phyloP scores from a whole-genome alignment of 805 yeast genomes.

The Tetrapisispora pingtungensis region DNA sequence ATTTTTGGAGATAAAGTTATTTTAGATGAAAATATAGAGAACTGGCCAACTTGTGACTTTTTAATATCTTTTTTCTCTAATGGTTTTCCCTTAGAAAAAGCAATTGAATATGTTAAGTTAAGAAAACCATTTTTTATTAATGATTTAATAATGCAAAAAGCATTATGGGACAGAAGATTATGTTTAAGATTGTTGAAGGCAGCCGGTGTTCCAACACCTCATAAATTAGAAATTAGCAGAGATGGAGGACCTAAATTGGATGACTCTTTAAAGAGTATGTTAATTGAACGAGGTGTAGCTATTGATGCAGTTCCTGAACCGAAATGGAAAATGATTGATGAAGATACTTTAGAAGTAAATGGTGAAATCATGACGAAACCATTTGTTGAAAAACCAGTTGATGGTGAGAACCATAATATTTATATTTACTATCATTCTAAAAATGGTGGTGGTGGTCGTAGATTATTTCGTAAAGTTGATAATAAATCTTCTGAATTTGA shows the following conservation, averaged over 20 bases:
- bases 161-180: constrained; percentile 93
- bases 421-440: constrained; percentile 80
- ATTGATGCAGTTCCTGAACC: constrained; percentile 47
- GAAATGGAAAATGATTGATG: constrained; percentile 77
- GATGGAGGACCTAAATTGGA: constrained; percentile 94
- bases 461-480: constrained; percentile 90
- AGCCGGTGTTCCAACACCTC: constrained; percentile 83
- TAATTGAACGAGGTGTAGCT: constrained; percentile 52
- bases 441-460: constrained; percentile 96
- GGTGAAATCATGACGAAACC: constrained; percentile 74
- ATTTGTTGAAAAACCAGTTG: constrained; percentile 96
- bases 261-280: constrained; percentile 48
- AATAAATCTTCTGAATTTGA: constrained; percentile 95
- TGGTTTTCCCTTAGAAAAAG: constrained; percentile 95
- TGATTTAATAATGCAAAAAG: constrained; percentile 83
- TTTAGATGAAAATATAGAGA: constrained; percentile 82
- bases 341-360: constrained; percentile 67
- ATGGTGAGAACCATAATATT: constrained; percentile 97
- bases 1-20: constrained; percentile 97
- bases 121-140: constrained; percentile 85
- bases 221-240: constrained; percentile 76
- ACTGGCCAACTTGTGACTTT: constrained; percentile 98
- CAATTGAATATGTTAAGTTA: constrained; percentile 78
- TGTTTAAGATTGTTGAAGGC: constrained; percentile 72
- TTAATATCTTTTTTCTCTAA: constrained; percentile 86